A percentile compares a stretch with the other conserved stretches of the same genome.
These are phyloP conservation scores for Saprolegnia parasitica DNA, from an alignment of 352 stramenopile species.

Conservation along the genomic window DNA sequence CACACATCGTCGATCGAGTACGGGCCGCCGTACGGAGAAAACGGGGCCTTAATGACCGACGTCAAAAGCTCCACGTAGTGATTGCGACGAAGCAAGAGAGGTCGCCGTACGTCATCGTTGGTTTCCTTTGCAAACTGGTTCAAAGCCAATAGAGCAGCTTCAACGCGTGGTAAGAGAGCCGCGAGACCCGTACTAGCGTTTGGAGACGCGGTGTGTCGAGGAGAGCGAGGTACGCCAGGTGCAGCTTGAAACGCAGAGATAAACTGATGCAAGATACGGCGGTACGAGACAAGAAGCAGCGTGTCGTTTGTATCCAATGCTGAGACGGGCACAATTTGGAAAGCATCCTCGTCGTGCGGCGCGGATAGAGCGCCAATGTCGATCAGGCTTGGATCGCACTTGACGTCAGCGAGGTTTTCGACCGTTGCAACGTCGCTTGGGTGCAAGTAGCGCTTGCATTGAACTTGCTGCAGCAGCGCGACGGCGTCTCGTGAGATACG, in stretches of 20 bases:
- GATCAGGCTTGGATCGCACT: conserved; percentile 50
- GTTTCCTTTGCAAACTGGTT: conserved; percentile 41
- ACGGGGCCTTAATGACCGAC: conserved; percentile 59
- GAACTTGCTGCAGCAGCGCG: conserved; percentile 50
- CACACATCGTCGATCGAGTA: conserved; percentile 56
- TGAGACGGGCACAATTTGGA: conserved; percentile 50
- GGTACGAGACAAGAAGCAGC: conserved; percentile 58
- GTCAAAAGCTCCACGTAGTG: conserved; percentile 59
- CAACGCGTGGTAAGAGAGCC: conserved; percentile 36
- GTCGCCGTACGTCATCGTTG: conserved; percentile 35
- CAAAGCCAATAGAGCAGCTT: conserved; percentile 46
- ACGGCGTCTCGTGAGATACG: conserved; percentile 37
- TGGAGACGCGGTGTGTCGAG: conserved; percentile 26
- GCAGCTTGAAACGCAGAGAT: conserved; percentile 10
- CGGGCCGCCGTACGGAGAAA: conserved; percentile 51
- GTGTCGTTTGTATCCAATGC: conserved; percentile 52
- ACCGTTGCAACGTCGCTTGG: conserved; percentile 44
- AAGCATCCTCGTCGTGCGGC: conserved; percentile 62
- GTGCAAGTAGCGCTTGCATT: conserved; percentile 53
- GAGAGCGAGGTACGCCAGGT: conserved; percentile 25
- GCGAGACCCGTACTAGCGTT: conserved; percentile 8
- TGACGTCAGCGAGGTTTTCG: not conserved
- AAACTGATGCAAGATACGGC: conserved; percentile 40
- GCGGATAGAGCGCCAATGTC: conserved; percentile 52
- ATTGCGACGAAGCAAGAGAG: conserved; percentile 54